Base-by-base conservation (phyloP, 108 stramenopile genomes). In the Cyclotella kingstonii region DNA sequence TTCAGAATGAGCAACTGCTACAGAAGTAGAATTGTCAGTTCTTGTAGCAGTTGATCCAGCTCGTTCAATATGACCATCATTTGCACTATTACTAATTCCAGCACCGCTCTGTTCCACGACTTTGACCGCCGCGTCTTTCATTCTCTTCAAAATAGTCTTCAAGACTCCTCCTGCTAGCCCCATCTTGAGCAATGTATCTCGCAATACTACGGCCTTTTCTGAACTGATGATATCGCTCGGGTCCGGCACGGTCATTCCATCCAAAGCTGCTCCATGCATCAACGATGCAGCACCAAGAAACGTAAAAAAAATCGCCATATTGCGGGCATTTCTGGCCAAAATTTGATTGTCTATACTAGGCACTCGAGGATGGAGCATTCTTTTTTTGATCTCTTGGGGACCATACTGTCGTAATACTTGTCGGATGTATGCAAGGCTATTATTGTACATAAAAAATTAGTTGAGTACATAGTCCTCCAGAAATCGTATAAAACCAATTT, bases 131-230 rank as follows among this genome's bases (percentile, higher is more conserved):
- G 54, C 60, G 31, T 69, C 60, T 45, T 54, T 50, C 61, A 52
- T 68, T 33, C 39, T 60, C 41, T 11, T 35, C 48, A 44, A n/a
- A 60, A 79, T 35, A 68, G 72, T 78, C 70, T 71, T 79, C 35
- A 77, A 22, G 22, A 77, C 29, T 28, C 73, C 54, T 9, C 88
- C 88, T 1, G 84, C 85, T 54, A 84, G 75, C 8, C 88, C 88
- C 11, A 86, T 64, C 28, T 80, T 66, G 40, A 90, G 61, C 29
- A 85, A 28, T 36, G 81, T 54, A 56, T 82, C 81, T 19, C 82
- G 75, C 6, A 82, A 51, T n/a, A 78, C 79, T 18, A 53, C 68
- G 18, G 60, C 77, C 39, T 67, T 68, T n/a, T 70, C 65, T 17
- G 73, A 38, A 48, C 70, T 73, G 6, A 73, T 47, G 9, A 66